Conservation (phyloP, 129 eudicot genomes). For the Saussurea involucrata region DNA sequence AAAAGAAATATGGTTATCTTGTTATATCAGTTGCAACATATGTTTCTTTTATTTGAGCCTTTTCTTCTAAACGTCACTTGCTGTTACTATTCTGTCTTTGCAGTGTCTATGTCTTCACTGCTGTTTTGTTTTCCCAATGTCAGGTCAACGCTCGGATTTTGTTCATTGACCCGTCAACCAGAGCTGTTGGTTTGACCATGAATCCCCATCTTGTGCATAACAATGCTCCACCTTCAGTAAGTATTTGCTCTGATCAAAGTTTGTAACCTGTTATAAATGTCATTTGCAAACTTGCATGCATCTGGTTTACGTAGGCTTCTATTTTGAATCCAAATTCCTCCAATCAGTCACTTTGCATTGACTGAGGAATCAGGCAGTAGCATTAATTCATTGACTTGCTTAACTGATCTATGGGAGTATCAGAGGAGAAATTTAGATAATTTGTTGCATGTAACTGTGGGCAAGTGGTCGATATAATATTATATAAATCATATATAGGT, state of each 20-base stretch:
- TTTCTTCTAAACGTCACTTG: neutral
- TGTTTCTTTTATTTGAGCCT: neutral
- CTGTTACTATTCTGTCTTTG: neutral
- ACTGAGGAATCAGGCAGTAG: neutral
- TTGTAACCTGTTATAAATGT: neutral
- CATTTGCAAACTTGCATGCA: neutral
- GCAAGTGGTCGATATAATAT: neutral
- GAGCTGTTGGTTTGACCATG: conserved; percentile 94
- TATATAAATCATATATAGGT: neutral
- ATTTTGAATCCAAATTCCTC: neutral
- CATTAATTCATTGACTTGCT: neutral
- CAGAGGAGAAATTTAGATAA: neutral
- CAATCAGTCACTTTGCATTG: neutral
- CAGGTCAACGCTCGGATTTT: conserved; percentile 96
- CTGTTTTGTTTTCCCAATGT: conserved; percentile 13
- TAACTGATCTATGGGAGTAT: neutral
- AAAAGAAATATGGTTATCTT: neutral
- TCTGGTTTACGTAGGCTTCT: neutral
- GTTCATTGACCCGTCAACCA: conserved; percentile 80
- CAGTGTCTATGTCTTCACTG: conserved; percentile 2
- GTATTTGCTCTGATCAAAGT: conserved; percentile 26
- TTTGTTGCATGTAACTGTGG: neutral
- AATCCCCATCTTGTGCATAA: conserved; percentile 76
- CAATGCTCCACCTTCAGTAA: conserved; percentile 84
- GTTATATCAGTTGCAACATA: neutral